A percentile compares a stretch with the other conserved stretches of the same genome.
These are phyloP conservation scores for Globisporangium recalcitrans DNA, from an alignment of 352 stramenopile genomes.

Conservation along the genomic window DNA sequence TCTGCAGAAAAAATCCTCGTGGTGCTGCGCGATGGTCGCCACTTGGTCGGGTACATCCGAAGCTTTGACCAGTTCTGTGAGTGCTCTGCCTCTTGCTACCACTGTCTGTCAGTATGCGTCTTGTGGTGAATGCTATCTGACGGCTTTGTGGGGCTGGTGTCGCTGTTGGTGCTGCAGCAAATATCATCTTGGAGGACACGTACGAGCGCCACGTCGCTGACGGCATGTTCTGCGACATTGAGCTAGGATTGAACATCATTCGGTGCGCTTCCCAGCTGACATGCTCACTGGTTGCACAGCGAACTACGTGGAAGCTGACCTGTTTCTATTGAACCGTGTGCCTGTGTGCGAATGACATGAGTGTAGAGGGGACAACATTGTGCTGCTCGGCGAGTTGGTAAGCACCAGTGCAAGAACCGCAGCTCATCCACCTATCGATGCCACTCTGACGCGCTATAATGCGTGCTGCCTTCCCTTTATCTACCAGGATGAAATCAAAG, in stretches of 20 bases:
- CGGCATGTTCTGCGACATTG: slow-evolving; percentile 92
- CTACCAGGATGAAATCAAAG: slow-evolving; percentile 72
- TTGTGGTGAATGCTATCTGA: too few relatives aligned
- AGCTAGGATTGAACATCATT: slow-evolving; percentile 95
- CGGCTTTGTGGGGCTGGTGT: neutral
- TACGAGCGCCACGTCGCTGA: slow-evolving; percentile 87
- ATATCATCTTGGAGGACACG: slow-evolving; percentile 96
- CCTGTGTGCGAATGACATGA: neutral
- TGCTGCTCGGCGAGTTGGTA: slow-evolving; percentile 82
- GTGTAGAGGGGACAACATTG: slow-evolving; percentile 79
- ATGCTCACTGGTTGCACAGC: neutral
- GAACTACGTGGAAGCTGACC: neutral
- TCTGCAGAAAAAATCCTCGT: slow-evolving; percentile 83
- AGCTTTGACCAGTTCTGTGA: slow-evolving; percentile 87
- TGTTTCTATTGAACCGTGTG: neutral
- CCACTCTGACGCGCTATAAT: neutral
- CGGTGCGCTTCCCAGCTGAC: slow-evolving; percentile 31
- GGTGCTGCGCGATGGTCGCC: slow-evolving; percentile 93
- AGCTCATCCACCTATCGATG: neutral
- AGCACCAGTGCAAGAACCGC: slow-evolving; percentile 1
- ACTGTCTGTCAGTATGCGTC: too few relatives aligned
- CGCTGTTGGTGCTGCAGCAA: slow-evolving; percentile 48
- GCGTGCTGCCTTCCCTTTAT: neutral
- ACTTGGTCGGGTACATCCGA: slow-evolving; percentile 90
- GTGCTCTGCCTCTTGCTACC: slow-evolving; percentile 12